Base-by-base conservation (phyloP, 352 stramenopile species). In the Globisporangium irregulare region DNA sequence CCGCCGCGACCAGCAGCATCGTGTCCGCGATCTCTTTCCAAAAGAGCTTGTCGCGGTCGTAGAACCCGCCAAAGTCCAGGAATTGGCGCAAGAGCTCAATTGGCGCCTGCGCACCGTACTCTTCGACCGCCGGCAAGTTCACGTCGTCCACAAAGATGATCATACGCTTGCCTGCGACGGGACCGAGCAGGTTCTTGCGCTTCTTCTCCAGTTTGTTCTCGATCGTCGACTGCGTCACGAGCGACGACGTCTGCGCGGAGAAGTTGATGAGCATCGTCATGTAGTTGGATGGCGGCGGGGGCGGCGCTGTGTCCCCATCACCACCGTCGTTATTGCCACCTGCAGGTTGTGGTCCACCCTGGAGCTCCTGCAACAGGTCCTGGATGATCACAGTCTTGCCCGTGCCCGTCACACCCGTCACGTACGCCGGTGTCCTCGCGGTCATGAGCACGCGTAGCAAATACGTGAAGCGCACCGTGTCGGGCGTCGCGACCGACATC, bases 81-180 rank as follows among this genome's bases (percentile, higher is more conserved):
- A 98, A 97, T 56, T 99, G 95, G 0, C 96, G 82, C 58, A 99
- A 69, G 14, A 99, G 73, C 73, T 99, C 96, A 32, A 98, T 96
- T 0, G 96, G 94, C 0, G 94, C 78, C 70, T 99, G 96, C 0
- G 96, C 95, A 3, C 96, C 96, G 64, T 99, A 99, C 64, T 96
- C 86, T 60, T 99, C 96, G 0, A 98, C 87, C 1, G 96, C 79
- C 1, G 96, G 96, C 20, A 99, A 82, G 70, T 99, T 99, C 2
- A 99, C 88, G 66, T 99, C 96, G 69, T 99, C 96, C 0, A 99
- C 94, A 70, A 98, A 98, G 46, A 98, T 86, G 32, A 98, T 73
- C 83, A 96, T 94, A 15, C 82, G 88, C 56, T 94, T 96, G 2
- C 88, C 91, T 1, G 84, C 82, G 0, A 95, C 87, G 0, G 96